Conservation (phyloP, 2,329 filamentous ascomycete species). For the Pyrenochaeta sp. region DNA sequence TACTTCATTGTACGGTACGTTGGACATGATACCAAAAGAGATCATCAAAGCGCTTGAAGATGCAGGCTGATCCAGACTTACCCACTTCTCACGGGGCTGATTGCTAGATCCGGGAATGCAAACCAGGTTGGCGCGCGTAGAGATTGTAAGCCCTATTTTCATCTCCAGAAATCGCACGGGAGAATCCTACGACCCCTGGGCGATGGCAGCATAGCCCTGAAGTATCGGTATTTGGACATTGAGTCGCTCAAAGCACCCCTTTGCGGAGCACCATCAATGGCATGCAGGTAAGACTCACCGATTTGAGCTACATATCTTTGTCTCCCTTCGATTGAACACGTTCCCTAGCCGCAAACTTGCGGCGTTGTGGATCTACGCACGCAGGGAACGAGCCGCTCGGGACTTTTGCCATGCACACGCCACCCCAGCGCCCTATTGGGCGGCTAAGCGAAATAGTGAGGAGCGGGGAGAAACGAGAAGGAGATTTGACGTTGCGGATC, state of each 20-base stretch:
- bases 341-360: background rate
- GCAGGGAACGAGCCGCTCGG: slow-evolving; percentile 15
- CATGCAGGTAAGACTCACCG: too few species aligned
- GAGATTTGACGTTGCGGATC: slow-evolving; percentile 23
- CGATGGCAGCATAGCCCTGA: too few species aligned
- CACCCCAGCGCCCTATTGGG: slow-evolving; percentile 12
- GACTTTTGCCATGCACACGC: slow-evolving; percentile 16
- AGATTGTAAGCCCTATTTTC: too few species aligned
- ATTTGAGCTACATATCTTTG: background rate
- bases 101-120: background rate
- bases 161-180: too few species aligned
- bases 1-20: too few species aligned
- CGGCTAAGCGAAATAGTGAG: slow-evolving; percentile 26
- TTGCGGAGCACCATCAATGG: too few species aligned
- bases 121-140: too few species aligned
- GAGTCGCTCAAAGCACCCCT: too few species aligned
- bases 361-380: background rate
- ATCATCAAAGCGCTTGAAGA: background rate
- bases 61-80: background rate
- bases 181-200: too few species aligned
- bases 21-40: too few species aligned
- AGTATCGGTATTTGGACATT: too few species aligned
- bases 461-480: slow-evolving; percentile 13
- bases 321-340: background rate
- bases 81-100: background rate